Base-by-base conservation (phyloP, 441 rosid species). In the Gossypium gossypioides region DNA sequence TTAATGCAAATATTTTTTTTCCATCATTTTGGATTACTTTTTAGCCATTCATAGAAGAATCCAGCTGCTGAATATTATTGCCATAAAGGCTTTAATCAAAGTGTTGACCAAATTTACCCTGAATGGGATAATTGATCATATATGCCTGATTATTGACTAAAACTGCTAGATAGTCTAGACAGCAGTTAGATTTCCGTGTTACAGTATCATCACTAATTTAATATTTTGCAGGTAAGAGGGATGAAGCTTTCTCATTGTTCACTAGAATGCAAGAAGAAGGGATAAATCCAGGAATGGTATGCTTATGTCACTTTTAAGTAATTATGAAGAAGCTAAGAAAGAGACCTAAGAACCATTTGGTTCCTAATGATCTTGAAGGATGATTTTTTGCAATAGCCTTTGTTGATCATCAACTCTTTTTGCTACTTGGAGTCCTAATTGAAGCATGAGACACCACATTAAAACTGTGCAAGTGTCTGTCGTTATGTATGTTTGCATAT, bases 231-330 rank as follows among this genome's bases (percentile, higher is more conserved):
- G 97, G 97, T 62, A 83, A 87, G 75, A 83, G 72, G 62, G 80
- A 71, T 32, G 89, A 86, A 80, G 95, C 94, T 70, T 79, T 83
- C 66, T 68, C 75, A 40, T 78, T 92, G 70, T 90, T 90, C 74
- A 21, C 74, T 74, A 81, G 84, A 78, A 84, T 90, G 96, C 91
- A 73, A 84, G 87, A 82, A 81, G 89, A 82, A 80, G 93, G 96
- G 75, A 86, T 89, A 73, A 87, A 81, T 72, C 96, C 95, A 37
- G 96, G 89, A 78, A 72, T 19, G 91, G 97, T 89, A 86, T 32
- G 86, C 27, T 52, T 25, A 46, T n/a, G 42, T 67, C 24, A 15
- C n/a, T 24, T 8, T 67, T 48, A 48, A 48, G 13, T n/a, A 48
- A 25, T 15, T 67, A 67, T n/a, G 37, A n/a, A 25, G 57, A 66